Base-by-base conservation (phyloP, 768 basidiomycete genomes). In the Neoboletus brunneissimus region DNA sequence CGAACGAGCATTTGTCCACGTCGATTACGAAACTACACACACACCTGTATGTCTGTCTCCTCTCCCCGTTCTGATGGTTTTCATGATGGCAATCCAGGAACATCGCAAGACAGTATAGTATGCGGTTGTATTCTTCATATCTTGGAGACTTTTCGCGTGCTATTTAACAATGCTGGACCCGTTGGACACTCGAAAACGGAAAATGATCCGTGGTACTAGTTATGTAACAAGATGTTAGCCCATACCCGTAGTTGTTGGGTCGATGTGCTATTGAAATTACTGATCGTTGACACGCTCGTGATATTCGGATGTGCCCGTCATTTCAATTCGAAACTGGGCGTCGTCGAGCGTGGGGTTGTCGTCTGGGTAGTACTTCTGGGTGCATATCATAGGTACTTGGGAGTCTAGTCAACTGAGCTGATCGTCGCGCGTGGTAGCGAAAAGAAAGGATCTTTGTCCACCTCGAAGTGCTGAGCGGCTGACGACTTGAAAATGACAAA, bases 21-120 rank as follows among this genome's bases (percentile, higher is more conserved):
- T 96, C 56, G 94, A 97, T 73, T 88, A 96, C 65, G 94, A 96
- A 74, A 88, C 89, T 6, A 88, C 86, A n/a, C 94, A 95, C 73
- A 65, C 76, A 16, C 85, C 85, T 12, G 85, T 86, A 54, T 45
- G 79, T 64, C 31, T 53, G 1, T 44, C 25, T 35, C 22, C 31
- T 22, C 34, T 59, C 23, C 11, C 25, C 18, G 27, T 46, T 34
- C 15, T 27, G 44, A 29, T 22, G 7, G 23, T 50, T 51, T 42
- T 49, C 38, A 10, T 20, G 48, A 43, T 56, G 41, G 38, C 31
- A 29, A 23, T 48, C 13, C 58, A 80, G 78, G 78, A 79, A 59
- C 79, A 80, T 48, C 76, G 79, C 53, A 80, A 80, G 56, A 62
- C 2, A 1, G 52, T 69, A 12, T 71, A 48, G 54, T 22, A 25